Evolutionary conservation across 164 flowering plant species (phyloP).

Genomic region (Nelumbo lutea): DNA sequence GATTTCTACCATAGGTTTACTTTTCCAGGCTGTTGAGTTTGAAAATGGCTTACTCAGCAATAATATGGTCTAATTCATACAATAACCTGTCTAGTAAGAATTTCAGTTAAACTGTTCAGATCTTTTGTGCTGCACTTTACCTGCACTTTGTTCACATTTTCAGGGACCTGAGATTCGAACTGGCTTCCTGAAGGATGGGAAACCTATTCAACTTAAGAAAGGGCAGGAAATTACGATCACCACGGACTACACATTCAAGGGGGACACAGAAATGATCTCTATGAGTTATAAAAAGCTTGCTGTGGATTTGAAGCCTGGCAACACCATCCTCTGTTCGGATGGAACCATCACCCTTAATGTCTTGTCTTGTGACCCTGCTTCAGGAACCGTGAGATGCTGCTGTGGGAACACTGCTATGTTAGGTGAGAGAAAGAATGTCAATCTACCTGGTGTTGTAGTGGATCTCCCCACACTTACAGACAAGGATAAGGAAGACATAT

Average conservation of each 20-base stretch:
- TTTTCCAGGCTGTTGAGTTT: too few species aligned
- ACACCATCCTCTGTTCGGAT: constrained; percentile 23
- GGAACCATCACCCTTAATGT: constrained; percentile 24
- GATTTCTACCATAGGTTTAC: too few species aligned
- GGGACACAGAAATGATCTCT: constrained; percentile 18
- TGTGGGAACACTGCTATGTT: constrained; percentile 9
- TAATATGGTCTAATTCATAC: too few species aligned
- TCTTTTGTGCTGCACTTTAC: too few species aligned
- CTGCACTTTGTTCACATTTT: constrained; percentile 2
- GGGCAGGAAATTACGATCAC: constrained; percentile 56
- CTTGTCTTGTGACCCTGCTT: constrained; percentile 6
- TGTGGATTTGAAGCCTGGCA: constrained; percentile 22
- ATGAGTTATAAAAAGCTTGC: neutral
- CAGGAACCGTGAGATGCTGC: constrained; percentile 11
- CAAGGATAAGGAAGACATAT: constrained; percentile 12
- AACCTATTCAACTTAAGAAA: constrained; percentile 58
- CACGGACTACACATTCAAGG: constrained; percentile 58
- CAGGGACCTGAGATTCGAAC: constrained; percentile 81
- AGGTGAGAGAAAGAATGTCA: constrained; percentile 13
- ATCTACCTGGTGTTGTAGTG: neutral
- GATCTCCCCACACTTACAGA: neutral
- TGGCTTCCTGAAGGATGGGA: constrained; percentile 58
- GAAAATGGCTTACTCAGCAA: too few species aligned
- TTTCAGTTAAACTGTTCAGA: too few species aligned
- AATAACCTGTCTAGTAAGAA: too few species aligned